Evolutionary conservation across 2,329 filamentous ascomycete genomes (phyloP).

Genomic region (Didymella arachidicola): DNA sequence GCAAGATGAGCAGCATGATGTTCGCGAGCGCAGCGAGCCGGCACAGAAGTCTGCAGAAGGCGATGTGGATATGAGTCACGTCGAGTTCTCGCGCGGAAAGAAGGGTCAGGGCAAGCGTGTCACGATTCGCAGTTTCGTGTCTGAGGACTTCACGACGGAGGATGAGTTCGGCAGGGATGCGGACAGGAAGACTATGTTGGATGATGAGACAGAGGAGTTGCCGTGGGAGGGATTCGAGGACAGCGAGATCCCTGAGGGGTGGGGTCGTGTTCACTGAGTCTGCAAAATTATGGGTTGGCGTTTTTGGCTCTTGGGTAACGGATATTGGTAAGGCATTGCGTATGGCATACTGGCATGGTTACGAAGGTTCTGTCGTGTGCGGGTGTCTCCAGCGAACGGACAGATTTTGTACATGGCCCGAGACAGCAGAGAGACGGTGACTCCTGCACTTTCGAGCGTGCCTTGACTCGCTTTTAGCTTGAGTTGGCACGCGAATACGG

Average conservation of each 20-base stretch:
- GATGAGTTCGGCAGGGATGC: slow-evolving; percentile 27
- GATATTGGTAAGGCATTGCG: slow-evolving; percentile 5
- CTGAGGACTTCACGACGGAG: slow-evolving; percentile 39
- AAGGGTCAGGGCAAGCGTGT: slow-evolving; percentile 48
- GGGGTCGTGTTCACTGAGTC: slow-evolving; percentile 11
- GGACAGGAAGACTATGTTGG: slow-evolving; percentile 14
- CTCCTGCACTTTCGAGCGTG: not conserved
- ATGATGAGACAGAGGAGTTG: slow-evolving; percentile 46
- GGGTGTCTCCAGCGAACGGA: not conserved
- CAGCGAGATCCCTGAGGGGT: slow-evolving; percentile 19
- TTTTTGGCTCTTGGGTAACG: slow-evolving; percentile 2
- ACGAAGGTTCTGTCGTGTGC: not conserved
- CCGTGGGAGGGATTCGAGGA: slow-evolving; percentile 53
- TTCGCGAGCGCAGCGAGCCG: not conserved
- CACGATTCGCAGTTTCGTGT: slow-evolving; percentile 48
- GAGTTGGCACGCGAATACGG: slow-evolving; percentile 3
- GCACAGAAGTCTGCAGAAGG: not conserved
- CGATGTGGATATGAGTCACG: slow-evolving; percentile 30
- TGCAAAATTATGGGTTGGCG: not conserved
- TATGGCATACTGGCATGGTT: not conserved
- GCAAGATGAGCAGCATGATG: slow-evolving; percentile 39
- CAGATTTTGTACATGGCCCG: not conserved
- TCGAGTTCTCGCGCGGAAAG: slow-evolving; percentile 36
- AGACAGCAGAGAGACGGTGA: not conserved
- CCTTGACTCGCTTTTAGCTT: slow-evolving; percentile 16